Evolutionary conservation across 140 eudicot species (phyloP), one percentile per base, ranked within the genome.

Genomic region (Stevia rebaudiana): DNA sequence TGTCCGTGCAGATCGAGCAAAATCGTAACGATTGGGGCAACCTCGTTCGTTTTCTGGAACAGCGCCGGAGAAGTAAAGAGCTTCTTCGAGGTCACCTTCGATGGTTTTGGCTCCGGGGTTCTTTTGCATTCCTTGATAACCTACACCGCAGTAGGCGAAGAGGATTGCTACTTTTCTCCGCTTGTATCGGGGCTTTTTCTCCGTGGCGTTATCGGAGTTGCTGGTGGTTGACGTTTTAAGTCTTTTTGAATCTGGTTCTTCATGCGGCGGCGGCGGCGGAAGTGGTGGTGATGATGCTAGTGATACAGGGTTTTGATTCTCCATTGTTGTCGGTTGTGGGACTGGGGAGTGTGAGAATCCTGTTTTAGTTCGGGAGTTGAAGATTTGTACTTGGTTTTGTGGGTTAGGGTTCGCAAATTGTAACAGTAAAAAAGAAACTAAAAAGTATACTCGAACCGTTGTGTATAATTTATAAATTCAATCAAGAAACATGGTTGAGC

Each of bases 21-120:
- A 91, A 49, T 91, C 95, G 40, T 36, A 84, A 6, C 86, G 84
- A 54, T 79, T 72, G 3, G 84, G 95, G 44, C 54, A 79, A 8
- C 87, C 89, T 0, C 84, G 69, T 36, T 87, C 92, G 1, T 35
- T 62, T 48, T 92, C 94, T 0, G 96, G 96, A 0, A 92, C 84
- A 6, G 92, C 98, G 5, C 89, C 94, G 63, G 98, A 59, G 23
- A 73, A 74, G 68, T 67, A 87, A 7, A 92, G 95, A 15, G 98
- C 96, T 78, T 88, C 92, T 76, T 91, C 98, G 16, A 91, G 78
- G 73, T 91, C 98, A 5, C 95, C 98, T 77, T 91, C 98, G 65
- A 91, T 91, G 33, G 98, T 91, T 78, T 91, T 91, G 68, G 98
- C 96, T 1, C 96, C 98, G 2, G 95, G 96, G 71, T 91, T 91